Evolutionary conservation across 495 filamentous ascomycete species (phyloP).

Genomic region (Lepraria neglecta): DNA sequence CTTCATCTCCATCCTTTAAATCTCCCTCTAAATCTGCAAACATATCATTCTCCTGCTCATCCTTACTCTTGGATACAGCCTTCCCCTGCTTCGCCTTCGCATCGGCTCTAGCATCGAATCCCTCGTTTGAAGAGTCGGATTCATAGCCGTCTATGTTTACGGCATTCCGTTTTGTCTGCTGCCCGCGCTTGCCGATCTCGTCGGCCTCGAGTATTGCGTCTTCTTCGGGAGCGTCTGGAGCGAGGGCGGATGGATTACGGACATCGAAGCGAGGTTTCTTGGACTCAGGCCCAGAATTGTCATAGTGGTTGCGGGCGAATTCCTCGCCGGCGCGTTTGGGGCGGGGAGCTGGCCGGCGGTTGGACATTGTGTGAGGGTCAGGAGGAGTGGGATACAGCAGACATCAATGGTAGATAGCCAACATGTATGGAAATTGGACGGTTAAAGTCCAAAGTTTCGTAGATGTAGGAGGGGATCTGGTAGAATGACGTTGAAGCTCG

Average conservation of each 20-base stretch:
- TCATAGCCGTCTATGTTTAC: slow-evolving; percentile 97
- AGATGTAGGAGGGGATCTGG: too few species aligned
- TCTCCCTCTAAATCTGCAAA: slow-evolving; percentile 72
- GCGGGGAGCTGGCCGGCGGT: slow-evolving; percentile 55
- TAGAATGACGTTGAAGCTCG: too few species aligned
- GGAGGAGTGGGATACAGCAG: neutral
- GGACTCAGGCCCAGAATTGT: slow-evolving; percentile 45
- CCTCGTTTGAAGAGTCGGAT: slow-evolving; percentile 88
- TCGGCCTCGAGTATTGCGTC: slow-evolving; percentile 81
- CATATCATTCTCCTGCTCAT: slow-evolving; percentile 81
- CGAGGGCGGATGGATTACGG: slow-evolving; percentile 86
- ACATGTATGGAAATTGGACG: neutral
- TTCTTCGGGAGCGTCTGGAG: slow-evolving; percentile 69
- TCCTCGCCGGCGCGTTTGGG: slow-evolving; percentile 79
- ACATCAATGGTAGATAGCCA: neutral
- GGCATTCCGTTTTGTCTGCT: slow-evolving; percentile 77
- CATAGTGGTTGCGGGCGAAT: slow-evolving; percentile 66
- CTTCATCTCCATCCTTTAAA: slow-evolving; percentile 47
- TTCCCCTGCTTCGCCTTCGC: slow-evolving; percentile 49
- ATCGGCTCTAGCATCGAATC: slow-evolving; percentile 65
- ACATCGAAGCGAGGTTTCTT: slow-evolving; percentile 94
- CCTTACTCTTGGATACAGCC: slow-evolving; percentile 36
- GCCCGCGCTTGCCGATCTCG: slow-evolving; percentile 76
- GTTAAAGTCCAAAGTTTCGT: too few species aligned
- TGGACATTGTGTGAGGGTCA: slow-evolving; percentile 1